Percentiles rank a stretch among this genome's conserved stretches.
phyloP scores from a whole-genome alignment of 192 early-diverging fungal species.

The Glomus cerebriforme region DNA sequence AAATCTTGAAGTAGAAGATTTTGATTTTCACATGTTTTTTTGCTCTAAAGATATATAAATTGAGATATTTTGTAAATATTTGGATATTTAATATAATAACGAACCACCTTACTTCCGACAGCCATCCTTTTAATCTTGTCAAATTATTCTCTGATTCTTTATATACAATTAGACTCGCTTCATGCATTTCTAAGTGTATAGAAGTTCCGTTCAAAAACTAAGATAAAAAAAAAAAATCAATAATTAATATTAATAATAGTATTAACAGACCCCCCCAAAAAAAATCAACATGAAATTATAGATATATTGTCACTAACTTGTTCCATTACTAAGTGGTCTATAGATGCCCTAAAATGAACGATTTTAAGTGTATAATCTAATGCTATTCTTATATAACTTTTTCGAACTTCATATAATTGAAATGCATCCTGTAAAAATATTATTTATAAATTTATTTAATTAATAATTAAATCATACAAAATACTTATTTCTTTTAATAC shows the following conservation, averaged over 20 bases:
- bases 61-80: not conserved
- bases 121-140: constrained; percentile 41
- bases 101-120: constrained; percentile 38
- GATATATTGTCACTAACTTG: constrained; percentile 33
- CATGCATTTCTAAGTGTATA: constrained; percentile 46
- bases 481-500: not conserved
- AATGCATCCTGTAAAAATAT: constrained; percentile 54
- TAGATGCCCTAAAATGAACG: constrained; percentile 55
- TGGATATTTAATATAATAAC: not conserved
- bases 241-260: not conserved
- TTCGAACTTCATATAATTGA: constrained; percentile 65
- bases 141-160: constrained; percentile 38
- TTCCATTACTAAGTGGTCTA: constrained; percentile 55
- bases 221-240: constrained; percentile 10
- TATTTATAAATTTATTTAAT: not conserved
- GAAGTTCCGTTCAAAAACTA: constrained; percentile 50
- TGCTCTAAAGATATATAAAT: constrained; percentile 30
- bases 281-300: no score
- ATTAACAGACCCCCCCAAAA: no score
- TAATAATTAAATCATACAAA: not conserved
- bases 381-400: constrained; percentile 58
- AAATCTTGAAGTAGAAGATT: constrained; percentile 34
- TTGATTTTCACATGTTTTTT: constrained; percentile 37
- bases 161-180: constrained; percentile 39
- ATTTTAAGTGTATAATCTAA: constrained; percentile 58